Evolutionary conservation across 495 filamentous ascomycete genomes (phyloP).

Genomic region (Aspergillus olivimuriae): DNA sequence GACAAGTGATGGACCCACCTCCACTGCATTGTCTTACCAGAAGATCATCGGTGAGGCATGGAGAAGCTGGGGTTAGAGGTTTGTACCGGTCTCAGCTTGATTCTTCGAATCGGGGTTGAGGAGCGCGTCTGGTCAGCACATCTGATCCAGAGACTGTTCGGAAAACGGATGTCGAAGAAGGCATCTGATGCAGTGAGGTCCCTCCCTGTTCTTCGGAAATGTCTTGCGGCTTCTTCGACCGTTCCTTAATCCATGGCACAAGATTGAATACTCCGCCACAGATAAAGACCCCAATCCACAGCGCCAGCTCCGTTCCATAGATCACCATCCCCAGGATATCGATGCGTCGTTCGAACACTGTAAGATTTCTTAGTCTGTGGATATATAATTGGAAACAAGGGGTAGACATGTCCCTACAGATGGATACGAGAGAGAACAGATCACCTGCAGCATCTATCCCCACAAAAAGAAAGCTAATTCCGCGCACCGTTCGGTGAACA

Average conservation of each 20-base stretch:
- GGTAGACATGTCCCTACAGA: constrained; percentile 31
- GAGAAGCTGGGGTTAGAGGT: too few species aligned
- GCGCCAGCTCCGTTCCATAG: constrained; percentile 52
- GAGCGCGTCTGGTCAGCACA: too few species aligned
- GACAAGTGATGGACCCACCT: too few species aligned
- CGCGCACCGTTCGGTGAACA: constrained; percentile 50
- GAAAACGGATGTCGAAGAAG: constrained; percentile 53
- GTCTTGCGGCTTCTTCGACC: constrained; percentile 9
- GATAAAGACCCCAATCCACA: constrained; percentile 58
- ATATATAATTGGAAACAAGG: too few species aligned
- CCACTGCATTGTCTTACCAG: too few species aligned
- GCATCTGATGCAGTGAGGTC: constrained; percentile 42
- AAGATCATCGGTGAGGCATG: too few species aligned
- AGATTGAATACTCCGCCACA: constrained; percentile 55
- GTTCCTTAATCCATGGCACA: constrained; percentile 40
- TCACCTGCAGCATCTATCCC: constrained; percentile 60
- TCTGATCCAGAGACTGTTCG: constrained; percentile 38
- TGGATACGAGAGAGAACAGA: constrained; percentile 53
- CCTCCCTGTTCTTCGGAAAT: constrained; percentile 9
- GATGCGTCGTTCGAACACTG: constrained; percentile 48
- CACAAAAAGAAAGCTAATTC: constrained; percentile 61
- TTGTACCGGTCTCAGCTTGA: too few species aligned
- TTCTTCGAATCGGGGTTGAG: too few species aligned
- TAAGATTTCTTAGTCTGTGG: constrained; percentile 4
- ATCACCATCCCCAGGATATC: constrained; percentile 54